phyloP scores from a whole-genome alignment of 441 rosid species.

The Rhodomyrtus psidioides region DNA sequence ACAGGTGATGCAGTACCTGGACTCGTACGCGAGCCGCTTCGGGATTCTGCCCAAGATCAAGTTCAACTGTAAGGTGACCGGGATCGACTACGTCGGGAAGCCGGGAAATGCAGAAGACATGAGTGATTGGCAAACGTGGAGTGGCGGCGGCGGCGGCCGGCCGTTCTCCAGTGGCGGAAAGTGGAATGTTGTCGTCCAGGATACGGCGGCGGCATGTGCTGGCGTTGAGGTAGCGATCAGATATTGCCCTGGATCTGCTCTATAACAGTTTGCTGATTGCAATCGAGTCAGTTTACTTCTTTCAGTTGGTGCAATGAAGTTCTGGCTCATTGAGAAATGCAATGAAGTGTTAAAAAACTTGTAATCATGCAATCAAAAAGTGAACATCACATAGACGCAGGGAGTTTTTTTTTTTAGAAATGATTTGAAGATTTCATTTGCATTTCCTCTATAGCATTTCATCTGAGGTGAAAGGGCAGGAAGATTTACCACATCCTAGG shows the following conservation, averaged over 20 bases:
- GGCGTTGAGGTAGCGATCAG: slow-evolving; percentile 4
- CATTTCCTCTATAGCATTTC: background rate
- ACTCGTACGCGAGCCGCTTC: slow-evolving; percentile 24
- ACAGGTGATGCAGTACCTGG: slow-evolving; percentile 25
- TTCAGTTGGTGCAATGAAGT: background rate
- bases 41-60: slow-evolving; percentile 20
- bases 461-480: background rate
- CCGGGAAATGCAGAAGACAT: background rate
- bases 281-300: background rate
- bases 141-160: background rate
- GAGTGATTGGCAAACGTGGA: background rate
- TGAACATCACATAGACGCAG: background rate
- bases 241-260: background rate
- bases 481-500: background rate
- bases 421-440: background rate
- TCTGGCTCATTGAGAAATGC: background rate
- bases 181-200: slow-evolving; percentile 19
- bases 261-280: background rate
- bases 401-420: background rate
- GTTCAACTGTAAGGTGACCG: slow-evolving; percentile 21
- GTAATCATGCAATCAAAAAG: background rate
- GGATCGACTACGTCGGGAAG: slow-evolving; percentile 9
- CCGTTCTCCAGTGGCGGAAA: slow-evolving; percentile 2
- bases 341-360: background rate
- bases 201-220: background rate